phyloP scores from a whole-genome alignment of 495 filamentous ascomycete genomes.

The Aspergillus sparsus region DNA sequence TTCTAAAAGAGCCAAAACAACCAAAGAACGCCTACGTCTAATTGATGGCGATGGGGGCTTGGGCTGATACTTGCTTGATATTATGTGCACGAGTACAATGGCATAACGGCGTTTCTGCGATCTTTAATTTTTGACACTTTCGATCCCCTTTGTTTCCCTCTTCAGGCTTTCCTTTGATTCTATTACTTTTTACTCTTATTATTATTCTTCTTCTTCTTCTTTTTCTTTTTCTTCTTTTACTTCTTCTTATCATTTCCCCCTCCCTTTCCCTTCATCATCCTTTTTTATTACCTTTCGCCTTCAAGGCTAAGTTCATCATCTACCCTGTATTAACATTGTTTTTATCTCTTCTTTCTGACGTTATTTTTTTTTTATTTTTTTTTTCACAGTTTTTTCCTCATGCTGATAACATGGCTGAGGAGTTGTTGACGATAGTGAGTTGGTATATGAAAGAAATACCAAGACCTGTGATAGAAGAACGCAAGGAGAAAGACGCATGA shows the following conservation, averaged over 20 bases:
- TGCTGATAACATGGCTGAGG: not conserved
- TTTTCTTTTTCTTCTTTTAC: conserved; percentile 20
- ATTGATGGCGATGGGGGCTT: conserved; percentile 73
- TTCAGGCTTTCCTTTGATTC: conserved; percentile 14
- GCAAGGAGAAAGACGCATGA: not conserved
- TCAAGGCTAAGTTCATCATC: conserved; percentile 2
- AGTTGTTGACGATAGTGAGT: not conserved
- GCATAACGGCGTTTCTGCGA: conserved; percentile 35
- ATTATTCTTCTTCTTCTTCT: conserved; percentile 8
- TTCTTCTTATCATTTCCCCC: conserved; percentile 8
- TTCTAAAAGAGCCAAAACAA: conserved; percentile 87
- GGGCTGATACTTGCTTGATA: conserved; percentile 28
- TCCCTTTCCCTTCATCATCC: conserved; percentile 8
- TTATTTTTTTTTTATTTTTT: too few species aligned
- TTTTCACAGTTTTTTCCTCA: too few species aligned
- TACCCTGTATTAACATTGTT: conserved; percentile 19
- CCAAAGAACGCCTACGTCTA: conserved; percentile 83
- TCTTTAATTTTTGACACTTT: conserved; percentile 1
- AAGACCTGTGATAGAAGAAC: not conserved
- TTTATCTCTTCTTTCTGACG: not conserved
- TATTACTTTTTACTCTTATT: conserved; percentile 18
- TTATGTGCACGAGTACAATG: conserved; percentile 24
- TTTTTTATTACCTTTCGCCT: not conserved
- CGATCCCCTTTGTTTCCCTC: conserved; percentile 3
- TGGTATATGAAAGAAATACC: not conserved